Base-by-base conservation (phyloP, 1,284 basidiomycete genomes). In the Tylopilus sp. region DNA sequence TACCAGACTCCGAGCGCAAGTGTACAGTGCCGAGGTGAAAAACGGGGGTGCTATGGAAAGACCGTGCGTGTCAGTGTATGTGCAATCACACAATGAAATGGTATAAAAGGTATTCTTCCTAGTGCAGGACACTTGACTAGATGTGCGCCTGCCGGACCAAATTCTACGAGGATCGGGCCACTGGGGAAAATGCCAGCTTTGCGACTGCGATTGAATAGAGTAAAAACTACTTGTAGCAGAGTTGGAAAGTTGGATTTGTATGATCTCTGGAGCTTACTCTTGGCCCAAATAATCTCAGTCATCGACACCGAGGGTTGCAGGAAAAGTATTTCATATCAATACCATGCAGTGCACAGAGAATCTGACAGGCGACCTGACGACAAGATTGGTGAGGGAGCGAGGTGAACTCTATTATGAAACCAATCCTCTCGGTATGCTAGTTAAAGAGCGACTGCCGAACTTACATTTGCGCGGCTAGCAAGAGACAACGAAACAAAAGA, bases 141-240 rank as follows among this genome's bases (percentile, higher is more conserved):
- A 6, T 21, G 41, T 14, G 7, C 20, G 34, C 12, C 31, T 6
- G 43, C 47, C 4, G 40, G 3, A 39, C 14, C 48, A 6, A 26
- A 6, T 18, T 60, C 50, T 15, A 48, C 20, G 30, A 60, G 20
- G 20, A 64, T 24, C 35, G 62, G 14, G 35, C 34, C 15, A 38
- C 37, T 18, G 17, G 61, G 44, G 14, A 60, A 51, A 4, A 51
- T 0, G 31, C 33, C 45, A 12, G 47, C 37, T 44, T 36, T 58
- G 20, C 50, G 52, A 36, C 21, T 66, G 18, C 45, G 54, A 38
- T 63, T 59, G 36, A 63, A 67, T 4, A 66, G 31, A 2, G 59
- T 58, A 39, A 45, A 63, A 20, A 63, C 64, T 66, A 24, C 17
- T 36, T 10, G 20, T 7, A 37, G 34, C 29, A 4, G 17, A 4